phyloP scores from a whole-genome alignment of 2,329 filamentous ascomycete species.

The Fusarium zealandicum region DNA sequence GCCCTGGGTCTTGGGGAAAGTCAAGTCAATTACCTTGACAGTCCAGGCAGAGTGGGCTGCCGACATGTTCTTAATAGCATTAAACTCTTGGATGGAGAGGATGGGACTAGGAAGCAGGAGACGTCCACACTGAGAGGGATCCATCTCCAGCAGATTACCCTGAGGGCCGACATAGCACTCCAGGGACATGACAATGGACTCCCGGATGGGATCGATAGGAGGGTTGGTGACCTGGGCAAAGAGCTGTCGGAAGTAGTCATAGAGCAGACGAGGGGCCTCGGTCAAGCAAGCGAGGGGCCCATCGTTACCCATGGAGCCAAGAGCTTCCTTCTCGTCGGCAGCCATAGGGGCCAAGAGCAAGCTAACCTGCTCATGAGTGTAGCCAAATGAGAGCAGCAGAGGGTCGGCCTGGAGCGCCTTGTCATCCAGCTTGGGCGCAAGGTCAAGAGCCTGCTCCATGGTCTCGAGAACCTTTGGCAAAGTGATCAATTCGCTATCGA shows the following conservation, averaged over 20 bases:
- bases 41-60: slow-evolving; percentile 80
- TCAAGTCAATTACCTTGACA: slow-evolving; percentile 89
- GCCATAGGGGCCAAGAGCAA: slow-evolving; percentile 94
- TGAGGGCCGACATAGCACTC: slow-evolving; percentile 97
- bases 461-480: slow-evolving; percentile 76
- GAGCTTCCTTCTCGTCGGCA: slow-evolving; percentile 93
- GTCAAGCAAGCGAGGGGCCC: slow-evolving; percentile 90
- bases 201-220: slow-evolving; percentile 94
- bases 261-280: slow-evolving; percentile 86
- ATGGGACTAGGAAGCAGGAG: slow-evolving; percentile 88
- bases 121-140: slow-evolving; percentile 84
- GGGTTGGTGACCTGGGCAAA: slow-evolving; percentile 99
- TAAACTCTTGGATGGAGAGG: slow-evolving; percentile 89
- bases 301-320: slow-evolving; percentile 98
- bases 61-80: slow-evolving; percentile 80
- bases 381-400: slow-evolving; percentile 85
- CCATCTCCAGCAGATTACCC: slow-evolving; percentile 94
- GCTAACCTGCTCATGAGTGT: slow-evolving; percentile 94
- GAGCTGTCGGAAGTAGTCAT: slow-evolving; percentile 96
- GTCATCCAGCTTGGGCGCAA: slow-evolving; percentile 72
- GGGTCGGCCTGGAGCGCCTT: slow-evolving; percentile 82
- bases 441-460: slow-evolving; percentile 65
- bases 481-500: slow-evolving; percentile 84
- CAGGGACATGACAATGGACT: slow-evolving; percentile 97
- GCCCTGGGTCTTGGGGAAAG: slow-evolving; percentile 87